Conservation (phyloP, 1,284 basidiomycete genomes). For the Caloboletus inedulis region DNA sequence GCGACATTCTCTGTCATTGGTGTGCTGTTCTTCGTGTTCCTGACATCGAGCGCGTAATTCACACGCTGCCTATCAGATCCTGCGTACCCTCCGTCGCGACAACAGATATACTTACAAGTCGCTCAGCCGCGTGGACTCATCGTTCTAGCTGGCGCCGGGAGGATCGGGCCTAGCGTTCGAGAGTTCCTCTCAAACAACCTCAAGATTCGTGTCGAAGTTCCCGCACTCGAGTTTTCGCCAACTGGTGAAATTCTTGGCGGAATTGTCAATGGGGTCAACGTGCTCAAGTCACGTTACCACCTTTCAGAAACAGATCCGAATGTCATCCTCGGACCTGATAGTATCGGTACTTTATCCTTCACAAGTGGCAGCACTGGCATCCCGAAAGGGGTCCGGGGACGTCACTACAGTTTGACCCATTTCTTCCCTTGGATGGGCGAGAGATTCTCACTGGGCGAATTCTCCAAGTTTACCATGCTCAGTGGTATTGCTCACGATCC, state of each 20-base stretch:
- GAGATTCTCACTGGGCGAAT: slow-evolving; percentile 73
- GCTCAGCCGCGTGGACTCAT: slow-evolving; percentile 93
- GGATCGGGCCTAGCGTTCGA: slow-evolving; percentile 78
- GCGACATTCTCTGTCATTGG: slow-evolving; percentile 98
- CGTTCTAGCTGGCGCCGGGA: slow-evolving; percentile 89
- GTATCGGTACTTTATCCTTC: slow-evolving; percentile 92
- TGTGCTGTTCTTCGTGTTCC: slow-evolving; percentile 35
- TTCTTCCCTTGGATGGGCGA: slow-evolving; percentile 99
- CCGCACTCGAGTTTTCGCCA: slow-evolving; percentile 76
- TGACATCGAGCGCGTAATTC: slow-evolving; percentile 7
- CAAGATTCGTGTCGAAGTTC: slow-evolving; percentile 88
- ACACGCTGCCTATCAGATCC: slow-evolving; percentile 60
- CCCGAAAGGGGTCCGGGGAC: slow-evolving; percentile 94
- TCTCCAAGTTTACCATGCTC: slow-evolving; percentile 96
- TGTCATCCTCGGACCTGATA: slow-evolving; percentile 90
- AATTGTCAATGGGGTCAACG: slow-evolving; percentile 42
- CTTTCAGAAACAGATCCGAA: slow-evolving; percentile 74
- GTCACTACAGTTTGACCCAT: slow-evolving; percentile 96
- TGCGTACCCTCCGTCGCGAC: slow-evolving; percentile 92
- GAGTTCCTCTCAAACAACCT: slow-evolving; percentile 83
- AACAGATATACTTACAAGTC: slow-evolving; percentile 95
- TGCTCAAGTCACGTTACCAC: slow-evolving; percentile 50
- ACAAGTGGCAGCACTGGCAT: slow-evolving; percentile 98
- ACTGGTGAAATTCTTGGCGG: slow-evolving; percentile 73
- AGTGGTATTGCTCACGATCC: slow-evolving; percentile 99